Percentiles rank a stretch among this genome's conserved stretches.
These are phyloP conservation scores for Maudiozyma turicensis DNA, from an alignment of 805 yeast species.

Conservation along the genomic window DNA sequence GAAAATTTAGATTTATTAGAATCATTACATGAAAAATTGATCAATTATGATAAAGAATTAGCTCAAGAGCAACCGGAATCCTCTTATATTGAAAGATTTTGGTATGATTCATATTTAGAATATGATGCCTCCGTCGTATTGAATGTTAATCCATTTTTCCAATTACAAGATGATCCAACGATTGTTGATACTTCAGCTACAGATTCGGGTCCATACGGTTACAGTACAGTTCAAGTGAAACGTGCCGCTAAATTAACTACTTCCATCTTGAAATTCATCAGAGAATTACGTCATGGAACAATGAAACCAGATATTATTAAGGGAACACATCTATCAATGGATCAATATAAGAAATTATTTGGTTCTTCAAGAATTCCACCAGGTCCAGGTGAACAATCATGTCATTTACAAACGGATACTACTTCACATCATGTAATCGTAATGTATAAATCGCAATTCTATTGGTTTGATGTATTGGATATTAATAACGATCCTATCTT, in stretches of 20 bases:
- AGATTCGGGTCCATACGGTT: conserved; percentile 26
- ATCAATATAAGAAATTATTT: conserved; percentile 77
- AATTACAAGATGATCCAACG: conserved; percentile 87
- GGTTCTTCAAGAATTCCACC: conserved; percentile 87
- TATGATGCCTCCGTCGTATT: conserved; percentile 88
- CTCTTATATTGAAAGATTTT: conserved; percentile 85
- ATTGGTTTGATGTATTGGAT: conserved; percentile 91
- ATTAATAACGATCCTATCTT: conserved; percentile 58
- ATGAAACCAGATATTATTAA: conserved; percentile 61
- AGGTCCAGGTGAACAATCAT: conserved; percentile 43
- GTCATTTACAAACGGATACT: conserved; percentile 74
- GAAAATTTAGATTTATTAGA: conserved; percentile 32
- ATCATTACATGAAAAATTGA: conserved; percentile 47
- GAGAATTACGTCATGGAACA: conserved; percentile 68
- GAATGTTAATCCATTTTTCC: conserved; percentile 81
- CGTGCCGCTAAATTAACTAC: conserved; percentile 73
- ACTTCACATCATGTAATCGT: conserved; percentile 75
- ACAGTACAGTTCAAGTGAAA: conserved; percentile 46
- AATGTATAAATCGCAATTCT: conserved; percentile 76
- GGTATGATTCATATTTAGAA: conserved; percentile 84
- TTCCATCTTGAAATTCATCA: conserved; percentile 68
- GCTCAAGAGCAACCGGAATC: conserved; percentile 53
- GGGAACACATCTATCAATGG: conserved; percentile 73
- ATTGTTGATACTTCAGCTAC: conserved; percentile 24
- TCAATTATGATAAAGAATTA: conserved; percentile 52